phyloP scores from a whole-genome alignment of 805 yeast species.

The Candida pini region DNA sequence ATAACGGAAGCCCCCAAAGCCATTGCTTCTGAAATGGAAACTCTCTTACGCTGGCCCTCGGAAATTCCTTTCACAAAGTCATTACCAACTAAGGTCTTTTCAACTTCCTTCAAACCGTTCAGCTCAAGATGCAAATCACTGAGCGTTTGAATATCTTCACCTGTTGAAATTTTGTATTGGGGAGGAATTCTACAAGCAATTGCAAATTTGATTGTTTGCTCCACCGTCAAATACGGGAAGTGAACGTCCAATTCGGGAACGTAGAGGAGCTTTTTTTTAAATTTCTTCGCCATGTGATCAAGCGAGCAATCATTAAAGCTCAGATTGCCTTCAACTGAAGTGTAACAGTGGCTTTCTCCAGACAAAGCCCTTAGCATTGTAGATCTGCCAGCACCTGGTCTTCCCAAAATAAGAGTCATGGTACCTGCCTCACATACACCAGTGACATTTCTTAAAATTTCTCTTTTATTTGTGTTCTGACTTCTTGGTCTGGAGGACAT shows the following conservation, averaged over 20 bases:
- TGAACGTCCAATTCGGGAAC: constrained; percentile 65
- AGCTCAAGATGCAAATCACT: constrained; percentile 48
- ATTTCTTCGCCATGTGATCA: constrained; percentile 52
- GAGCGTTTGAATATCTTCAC: constrained; percentile 35
- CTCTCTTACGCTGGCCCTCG: constrained; percentile 71
- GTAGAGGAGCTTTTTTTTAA: constrained; percentile 46
- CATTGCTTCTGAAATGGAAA: constrained; percentile 59
- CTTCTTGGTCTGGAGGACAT: no score
- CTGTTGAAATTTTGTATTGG: constrained; percentile 34
- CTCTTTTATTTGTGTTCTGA: no score
- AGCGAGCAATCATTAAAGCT: constrained; percentile 58
- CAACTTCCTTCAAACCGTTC: constrained; percentile 54
- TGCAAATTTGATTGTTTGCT: constrained; percentile 67
- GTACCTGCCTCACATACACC: constrained; percentile 54
- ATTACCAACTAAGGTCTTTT: constrained; percentile 58
- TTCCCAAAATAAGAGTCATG: constrained; percentile 61
- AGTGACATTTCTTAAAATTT: constrained; percentile 35
- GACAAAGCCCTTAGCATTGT: constrained; percentile 61
- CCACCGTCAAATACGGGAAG: constrained; percentile 72
- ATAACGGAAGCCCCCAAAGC: constrained; percentile 49
- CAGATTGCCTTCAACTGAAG: constrained; percentile 48
- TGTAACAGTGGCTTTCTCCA: constrained; percentile 39
- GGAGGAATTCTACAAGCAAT: constrained; percentile 40
- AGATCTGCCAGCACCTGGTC: constrained; percentile 81
- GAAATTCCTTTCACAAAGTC: constrained; percentile 64